phyloP scores from a whole-genome alignment of 164 flowering plant species.

The Nelumbo lutea region DNA sequence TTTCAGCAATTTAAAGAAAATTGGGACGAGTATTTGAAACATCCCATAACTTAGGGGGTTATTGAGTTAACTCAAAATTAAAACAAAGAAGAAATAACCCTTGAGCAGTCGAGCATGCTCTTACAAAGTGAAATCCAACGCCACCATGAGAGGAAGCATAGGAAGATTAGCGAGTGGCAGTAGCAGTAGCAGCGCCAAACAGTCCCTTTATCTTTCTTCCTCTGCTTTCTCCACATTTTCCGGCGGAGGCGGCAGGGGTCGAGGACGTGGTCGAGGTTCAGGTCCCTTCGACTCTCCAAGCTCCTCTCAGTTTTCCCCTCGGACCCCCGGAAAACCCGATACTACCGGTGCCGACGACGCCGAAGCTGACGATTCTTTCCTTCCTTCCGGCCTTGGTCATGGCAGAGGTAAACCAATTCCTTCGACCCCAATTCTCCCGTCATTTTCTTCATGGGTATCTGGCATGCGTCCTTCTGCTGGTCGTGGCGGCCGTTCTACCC shows the following conservation, averaged over 20 bases:
- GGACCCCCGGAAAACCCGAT: slow-evolving; percentile 18
- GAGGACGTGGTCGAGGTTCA: slow-evolving; percentile 40
- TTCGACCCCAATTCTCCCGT: slow-evolving; percentile 25
- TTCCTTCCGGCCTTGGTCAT: slow-evolving; percentile 31
- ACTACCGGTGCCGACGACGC: slow-evolving; percentile 6
- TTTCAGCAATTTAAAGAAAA: no score
- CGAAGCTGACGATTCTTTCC: slow-evolving; percentile 1
- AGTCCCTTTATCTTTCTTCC: slow-evolving; percentile 13
- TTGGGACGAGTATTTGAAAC: no score
- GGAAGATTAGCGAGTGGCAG: slow-evolving; percentile 24
- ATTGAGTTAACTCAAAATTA: no score
- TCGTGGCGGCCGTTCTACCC: slow-evolving; percentile 27
- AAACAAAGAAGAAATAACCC: no score
- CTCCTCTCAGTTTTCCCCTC: slow-evolving; percentile 7
- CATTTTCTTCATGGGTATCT: slow-evolving; percentile 34
- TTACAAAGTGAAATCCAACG: neutral
- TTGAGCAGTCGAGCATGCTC: neutral
- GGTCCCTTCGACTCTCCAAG: slow-evolving; percentile 19
- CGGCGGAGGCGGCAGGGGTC: slow-evolving; percentile 15
- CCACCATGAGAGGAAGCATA: slow-evolving; percentile 17
- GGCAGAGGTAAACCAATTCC: slow-evolving; percentile 46
- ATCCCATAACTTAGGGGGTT: no score
- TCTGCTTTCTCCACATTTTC: slow-evolving; percentile 30
- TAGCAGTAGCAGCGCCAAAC: slow-evolving; percentile 7
- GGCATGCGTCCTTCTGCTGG: slow-evolving; percentile 22